Percentiles rank a stretch among this genome's conserved stretches.
These are phyloP conservation scores for Amphicarpaea edgeworthii DNA, from an alignment of 306 rosid species.

Conservation along the genomic window DNA sequence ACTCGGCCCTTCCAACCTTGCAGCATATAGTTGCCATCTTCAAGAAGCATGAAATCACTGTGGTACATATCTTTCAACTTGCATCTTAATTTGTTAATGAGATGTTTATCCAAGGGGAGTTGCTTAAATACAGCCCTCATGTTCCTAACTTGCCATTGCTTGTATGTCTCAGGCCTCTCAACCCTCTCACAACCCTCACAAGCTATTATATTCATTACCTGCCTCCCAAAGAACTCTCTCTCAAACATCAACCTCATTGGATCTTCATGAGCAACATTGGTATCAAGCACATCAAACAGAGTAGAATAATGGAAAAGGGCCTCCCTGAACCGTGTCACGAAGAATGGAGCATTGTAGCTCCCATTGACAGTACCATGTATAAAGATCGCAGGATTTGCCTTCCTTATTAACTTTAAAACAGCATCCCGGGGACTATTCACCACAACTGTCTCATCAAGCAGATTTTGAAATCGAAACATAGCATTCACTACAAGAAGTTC, in stretches of 20 bases:
- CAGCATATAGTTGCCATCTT: conserved; percentile 72
- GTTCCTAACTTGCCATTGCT: conserved; percentile 70
- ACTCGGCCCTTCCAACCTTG: conserved; percentile 86
- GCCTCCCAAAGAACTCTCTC: conserved; percentile 62
- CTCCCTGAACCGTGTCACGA: conserved; percentile 73
- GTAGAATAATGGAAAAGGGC: conserved; percentile 71
- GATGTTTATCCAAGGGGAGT: conserved; percentile 56
- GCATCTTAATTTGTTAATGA: conserved; percentile 52
- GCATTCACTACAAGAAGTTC: conserved; percentile 66
- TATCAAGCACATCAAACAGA: conserved; percentile 65
- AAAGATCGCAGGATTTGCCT: conserved; percentile 57
- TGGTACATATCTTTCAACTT: conserved; percentile 52
- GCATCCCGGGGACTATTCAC: conserved; percentile 63
- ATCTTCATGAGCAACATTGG: conserved; percentile 53
- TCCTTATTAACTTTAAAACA: conserved; percentile 63
- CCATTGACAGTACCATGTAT: conserved; percentile 56
- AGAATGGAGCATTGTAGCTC: conserved; percentile 69
- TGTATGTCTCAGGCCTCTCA: conserved; percentile 55
- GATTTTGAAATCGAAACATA: conserved; percentile 55
- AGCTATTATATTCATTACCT: conserved; percentile 62
- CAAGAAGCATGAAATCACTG: conserved; percentile 62
- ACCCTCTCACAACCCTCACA: conserved; percentile 68
- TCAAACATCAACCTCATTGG: conserved; percentile 64
- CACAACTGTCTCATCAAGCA: conserved; percentile 68
- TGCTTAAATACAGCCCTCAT: conserved; percentile 65